phyloP scores from a whole-genome alignment of 352 stramenopile species.

The Phytopythium litorale region DNA sequence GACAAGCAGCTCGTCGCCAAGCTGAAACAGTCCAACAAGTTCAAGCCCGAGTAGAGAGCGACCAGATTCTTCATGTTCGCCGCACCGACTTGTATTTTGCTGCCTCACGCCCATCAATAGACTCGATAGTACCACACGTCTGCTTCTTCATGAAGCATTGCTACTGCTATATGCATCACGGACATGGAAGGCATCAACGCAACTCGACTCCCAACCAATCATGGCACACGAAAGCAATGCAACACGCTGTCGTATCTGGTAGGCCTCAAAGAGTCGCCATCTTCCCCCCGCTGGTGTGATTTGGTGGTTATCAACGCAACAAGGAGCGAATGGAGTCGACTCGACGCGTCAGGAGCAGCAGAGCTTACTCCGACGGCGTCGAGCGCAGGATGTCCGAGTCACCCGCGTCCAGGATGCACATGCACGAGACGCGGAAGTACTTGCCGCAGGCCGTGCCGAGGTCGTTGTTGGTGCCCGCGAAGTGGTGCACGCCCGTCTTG shows the following conservation, averaged over 20 bases:
- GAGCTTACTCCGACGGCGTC: slow-evolving; percentile 54
- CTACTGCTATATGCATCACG: background rate
- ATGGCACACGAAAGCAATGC: background rate
- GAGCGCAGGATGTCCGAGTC: slow-evolving; percentile 98
- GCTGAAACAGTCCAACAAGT: slow-evolving; percentile 81
- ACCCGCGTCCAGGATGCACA: slow-evolving; percentile 96
- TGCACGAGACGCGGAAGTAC: slow-evolving; percentile 97
- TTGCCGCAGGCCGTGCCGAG: slow-evolving; percentile 99
- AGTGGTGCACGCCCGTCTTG: slow-evolving; percentile 99
- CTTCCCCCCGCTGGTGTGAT: slow-evolving; percentile 3
- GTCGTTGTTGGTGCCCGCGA: slow-evolving; percentile 97
- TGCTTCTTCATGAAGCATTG: no score
- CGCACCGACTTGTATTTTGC: background rate
- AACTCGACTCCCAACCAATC: background rate
- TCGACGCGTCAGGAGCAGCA: background rate
- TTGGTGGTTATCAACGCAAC: background rate
- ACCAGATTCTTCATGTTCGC: background rate
- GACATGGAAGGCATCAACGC: background rate
- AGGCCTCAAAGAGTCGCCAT: slow-evolving; percentile 10
- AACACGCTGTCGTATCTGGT: background rate
- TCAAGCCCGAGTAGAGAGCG: slow-evolving; percentile 61
- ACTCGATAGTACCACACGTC: background rate
- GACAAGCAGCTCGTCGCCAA: slow-evolving; percentile 74
- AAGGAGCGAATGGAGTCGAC: background rate
- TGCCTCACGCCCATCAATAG: background rate